A percentile compares a stretch with the other conserved stretches of the same genome.
Evolutionary conservation across 192 early-diverging fungal genomes (phyloP).

Genomic region (Piromyces sp.): DNA sequence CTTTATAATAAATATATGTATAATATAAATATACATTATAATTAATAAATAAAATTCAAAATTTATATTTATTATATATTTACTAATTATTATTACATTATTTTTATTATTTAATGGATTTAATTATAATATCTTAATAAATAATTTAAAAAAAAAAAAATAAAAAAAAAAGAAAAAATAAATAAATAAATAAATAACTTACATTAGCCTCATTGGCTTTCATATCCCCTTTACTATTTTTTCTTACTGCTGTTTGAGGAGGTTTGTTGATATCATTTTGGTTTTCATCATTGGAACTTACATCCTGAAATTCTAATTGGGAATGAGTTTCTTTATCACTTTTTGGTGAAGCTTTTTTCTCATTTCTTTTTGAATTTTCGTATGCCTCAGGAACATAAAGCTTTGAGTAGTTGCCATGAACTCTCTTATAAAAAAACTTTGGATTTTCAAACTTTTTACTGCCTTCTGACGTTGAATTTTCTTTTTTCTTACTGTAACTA

Average conservation of each 20-base stretch:
- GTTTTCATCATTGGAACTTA: background rate
- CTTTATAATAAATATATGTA: background rate
- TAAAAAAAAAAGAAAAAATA: too few species aligned
- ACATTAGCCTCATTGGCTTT: background rate
- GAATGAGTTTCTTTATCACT: background rate
- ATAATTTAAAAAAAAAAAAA: too few species aligned
- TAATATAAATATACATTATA: too few species aligned
- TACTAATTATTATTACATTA: too few species aligned
- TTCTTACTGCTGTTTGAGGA: background rate
- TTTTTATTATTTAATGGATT: too few species aligned
- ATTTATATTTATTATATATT: too few species aligned
- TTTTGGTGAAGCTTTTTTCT: background rate
- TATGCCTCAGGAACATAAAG: background rate
- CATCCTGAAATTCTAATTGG: background rate
- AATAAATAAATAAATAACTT: too few species aligned
- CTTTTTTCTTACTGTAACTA: background rate
- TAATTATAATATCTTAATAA: too few species aligned
- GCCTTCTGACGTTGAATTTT: background rate
- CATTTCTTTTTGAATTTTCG: background rate
- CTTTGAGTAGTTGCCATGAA: background rate
- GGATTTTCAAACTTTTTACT: background rate
- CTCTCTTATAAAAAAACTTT: background rate
- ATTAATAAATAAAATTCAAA: too few species aligned
- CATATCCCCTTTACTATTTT: background rate
- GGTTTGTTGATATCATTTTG: background rate